phyloP scores from a whole-genome alignment of 768 basidiomycete species.

The Boletellus ananas region DNA sequence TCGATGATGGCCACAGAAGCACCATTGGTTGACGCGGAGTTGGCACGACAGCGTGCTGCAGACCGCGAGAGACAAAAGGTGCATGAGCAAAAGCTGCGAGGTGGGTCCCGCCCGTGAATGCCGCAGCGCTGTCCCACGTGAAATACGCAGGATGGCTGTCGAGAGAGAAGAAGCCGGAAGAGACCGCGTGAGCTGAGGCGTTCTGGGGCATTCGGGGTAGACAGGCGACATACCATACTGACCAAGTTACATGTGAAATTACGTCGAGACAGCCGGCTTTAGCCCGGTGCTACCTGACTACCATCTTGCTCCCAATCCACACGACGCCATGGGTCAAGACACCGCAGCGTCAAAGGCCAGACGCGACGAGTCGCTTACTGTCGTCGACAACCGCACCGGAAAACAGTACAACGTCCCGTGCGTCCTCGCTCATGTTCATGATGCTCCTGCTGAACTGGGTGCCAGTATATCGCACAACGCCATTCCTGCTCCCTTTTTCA shows the following conservation, averaged over 20 bases:
- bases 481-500: conserved; percentile 78
- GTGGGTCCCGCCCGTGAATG: conserved; percentile 31
- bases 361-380: conserved; percentile 46
- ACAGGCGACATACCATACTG: conserved; percentile 18
- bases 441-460: not conserved
- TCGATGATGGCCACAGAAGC: conserved; percentile 42
- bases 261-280: not conserved
- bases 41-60: conserved; percentile 52
- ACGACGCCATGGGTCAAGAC: conserved; percentile 27
- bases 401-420: conserved; percentile 72
- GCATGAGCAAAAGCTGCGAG: conserved; percentile 72
- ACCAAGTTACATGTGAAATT: not conserved
- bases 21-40: conserved; percentile 57
- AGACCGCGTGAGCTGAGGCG: not conserved
- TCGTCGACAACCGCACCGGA: conserved; percentile 83
- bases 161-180: conserved; percentile 27
- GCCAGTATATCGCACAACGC: conserved; percentile 76
- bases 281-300: not conserved
- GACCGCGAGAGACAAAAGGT: conserved; percentile 66
- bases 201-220: conserved; percentile 2
- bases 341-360: conserved; percentile 11
- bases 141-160: conserved; percentile 29
- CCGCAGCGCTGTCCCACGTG: conserved; percentile 2
- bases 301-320: not conserved
- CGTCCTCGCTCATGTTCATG: conserved; percentile 26